Conservation (phyloP, 495 filamentous ascomycete species). For the Penicillium roqueforti region DNA sequence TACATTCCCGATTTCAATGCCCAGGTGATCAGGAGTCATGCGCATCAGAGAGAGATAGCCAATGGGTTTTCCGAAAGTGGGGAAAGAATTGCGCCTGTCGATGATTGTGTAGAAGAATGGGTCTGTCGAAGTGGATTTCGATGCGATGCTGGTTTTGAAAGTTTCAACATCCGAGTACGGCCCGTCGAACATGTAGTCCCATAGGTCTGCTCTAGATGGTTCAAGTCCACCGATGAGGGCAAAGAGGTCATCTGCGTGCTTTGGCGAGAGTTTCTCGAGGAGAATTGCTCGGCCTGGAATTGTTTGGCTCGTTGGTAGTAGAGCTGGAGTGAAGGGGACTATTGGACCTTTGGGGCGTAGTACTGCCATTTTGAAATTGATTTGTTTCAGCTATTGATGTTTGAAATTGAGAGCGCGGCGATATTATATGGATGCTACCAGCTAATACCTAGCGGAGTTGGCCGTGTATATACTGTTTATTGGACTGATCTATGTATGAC, state of each 20-base stretch:
- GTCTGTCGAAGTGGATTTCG: constrained; percentile 27
- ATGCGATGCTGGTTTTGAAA: constrained; percentile 29
- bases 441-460: too few relatives aligned
- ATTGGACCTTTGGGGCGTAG: constrained; percentile 21
- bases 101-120: constrained; percentile 44
- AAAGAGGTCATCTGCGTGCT: constrained; percentile 41
- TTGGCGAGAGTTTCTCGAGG: constrained; percentile 32
- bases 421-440: background rate
- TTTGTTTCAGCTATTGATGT: background rate
- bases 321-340: constrained; percentile 19
- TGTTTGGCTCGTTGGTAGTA: constrained; percentile 17
- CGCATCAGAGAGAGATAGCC: constrained; percentile 43
- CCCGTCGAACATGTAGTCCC: constrained; percentile 45
- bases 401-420: background rate
- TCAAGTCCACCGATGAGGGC: constrained; percentile 32
- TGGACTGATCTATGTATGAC: constrained; percentile 1
- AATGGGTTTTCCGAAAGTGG: constrained; percentile 24
- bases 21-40: constrained; percentile 36
- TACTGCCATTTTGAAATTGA: background rate
- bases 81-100: constrained; percentile 13
- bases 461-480: too few relatives aligned
- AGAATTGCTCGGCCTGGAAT: constrained; percentile 34
- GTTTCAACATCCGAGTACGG: constrained; percentile 32
- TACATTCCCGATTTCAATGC: constrained; percentile 49
- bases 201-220: constrained; percentile 31